Conservation (phyloP, 148 eudicot species). For the Chenopodium quinoa region DNA sequence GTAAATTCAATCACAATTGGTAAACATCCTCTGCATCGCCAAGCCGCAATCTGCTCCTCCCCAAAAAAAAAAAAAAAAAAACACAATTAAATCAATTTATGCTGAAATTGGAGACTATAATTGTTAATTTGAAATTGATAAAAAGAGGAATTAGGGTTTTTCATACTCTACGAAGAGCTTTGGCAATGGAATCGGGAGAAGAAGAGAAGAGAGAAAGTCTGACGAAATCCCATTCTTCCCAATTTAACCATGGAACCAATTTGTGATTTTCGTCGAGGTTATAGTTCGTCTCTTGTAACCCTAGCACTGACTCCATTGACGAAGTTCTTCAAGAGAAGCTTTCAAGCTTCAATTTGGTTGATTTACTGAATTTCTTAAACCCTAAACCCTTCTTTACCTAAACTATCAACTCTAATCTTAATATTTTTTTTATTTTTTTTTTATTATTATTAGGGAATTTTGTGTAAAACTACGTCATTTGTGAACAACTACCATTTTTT, state of each 20-base stretch:
- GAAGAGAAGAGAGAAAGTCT: slow-evolving; percentile 60
- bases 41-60: slow-evolving; percentile 50
- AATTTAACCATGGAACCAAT: slow-evolving; percentile 82
- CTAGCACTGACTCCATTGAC: slow-evolving; percentile 24
- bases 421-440: too few species aligned
- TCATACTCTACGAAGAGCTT: slow-evolving; percentile 59
- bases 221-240: slow-evolving; percentile 88
- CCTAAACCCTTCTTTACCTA: slow-evolving; percentile 17
- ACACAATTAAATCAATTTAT: too few species aligned
- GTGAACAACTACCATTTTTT: too few species aligned
- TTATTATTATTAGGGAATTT: too few species aligned
- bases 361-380: not conserved
- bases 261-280: slow-evolving; percentile 28
- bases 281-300: not conserved
- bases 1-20: slow-evolving; percentile 64
- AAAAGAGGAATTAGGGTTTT: not conserved
- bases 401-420: too few species aligned
- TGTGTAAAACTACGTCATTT: too few species aligned
- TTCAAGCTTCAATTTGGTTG: not conserved
- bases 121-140: not conserved
- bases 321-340: slow-evolving; percentile 12
- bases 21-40: slow-evolving; percentile 89
- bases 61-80: too few species aligned
- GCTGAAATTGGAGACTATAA: too few species aligned
- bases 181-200: slow-evolving; percentile 38